phyloP scores from a whole-genome alignment of 345 rosid species.

The Isatis tinctoria region DNA sequence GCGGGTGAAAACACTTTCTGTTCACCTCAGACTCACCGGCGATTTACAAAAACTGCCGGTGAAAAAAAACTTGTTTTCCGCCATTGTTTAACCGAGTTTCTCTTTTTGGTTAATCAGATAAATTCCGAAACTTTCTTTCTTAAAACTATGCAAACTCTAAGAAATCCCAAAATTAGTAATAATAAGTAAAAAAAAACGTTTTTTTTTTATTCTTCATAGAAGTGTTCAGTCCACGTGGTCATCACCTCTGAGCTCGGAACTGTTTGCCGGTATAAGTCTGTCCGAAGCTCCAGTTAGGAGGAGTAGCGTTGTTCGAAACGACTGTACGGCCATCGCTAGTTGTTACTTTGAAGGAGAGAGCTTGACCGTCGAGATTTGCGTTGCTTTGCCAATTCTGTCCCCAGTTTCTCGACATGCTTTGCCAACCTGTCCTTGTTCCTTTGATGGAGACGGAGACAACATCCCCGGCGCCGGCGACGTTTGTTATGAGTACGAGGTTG shows the following conservation, averaged over 20 bases:
- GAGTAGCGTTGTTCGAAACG: slow-evolving; percentile 39
- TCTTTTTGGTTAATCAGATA: background rate
- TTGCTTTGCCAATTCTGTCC: slow-evolving; percentile 72
- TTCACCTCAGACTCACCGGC: slow-evolving; percentile 31
- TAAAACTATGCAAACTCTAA: slow-evolving; percentile 10
- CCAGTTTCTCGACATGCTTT: slow-evolving; percentile 59
- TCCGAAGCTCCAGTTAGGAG: slow-evolving; percentile 52
- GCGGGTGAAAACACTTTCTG: slow-evolving; percentile 34
- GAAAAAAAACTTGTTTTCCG: slow-evolving; percentile 13
- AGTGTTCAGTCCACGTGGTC: slow-evolving; percentile 16
- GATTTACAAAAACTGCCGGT: slow-evolving; percentile 32
- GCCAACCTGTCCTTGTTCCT: slow-evolving; percentile 50
- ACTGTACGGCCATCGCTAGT: slow-evolving; percentile 50
- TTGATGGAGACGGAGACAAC: slow-evolving; percentile 41
- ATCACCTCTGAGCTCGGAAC: slow-evolving; percentile 32
- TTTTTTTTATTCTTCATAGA: background rate
- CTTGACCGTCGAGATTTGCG: slow-evolving; percentile 46
- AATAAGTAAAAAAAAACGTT: background rate
- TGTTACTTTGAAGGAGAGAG: slow-evolving; percentile 55
- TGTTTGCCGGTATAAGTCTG: slow-evolving; percentile 53
- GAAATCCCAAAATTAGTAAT: slow-evolving; percentile 12
- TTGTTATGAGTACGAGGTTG: slow-evolving; percentile 57
- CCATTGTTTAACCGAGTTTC: background rate
- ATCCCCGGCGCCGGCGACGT: slow-evolving; percentile 59
- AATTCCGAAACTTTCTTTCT: background rate